Evolutionary conservation across 306 rosid genomes (phyloP), one percentile per base, ranked within the genome.

Genomic region (Crotalaria pallida): DNA sequence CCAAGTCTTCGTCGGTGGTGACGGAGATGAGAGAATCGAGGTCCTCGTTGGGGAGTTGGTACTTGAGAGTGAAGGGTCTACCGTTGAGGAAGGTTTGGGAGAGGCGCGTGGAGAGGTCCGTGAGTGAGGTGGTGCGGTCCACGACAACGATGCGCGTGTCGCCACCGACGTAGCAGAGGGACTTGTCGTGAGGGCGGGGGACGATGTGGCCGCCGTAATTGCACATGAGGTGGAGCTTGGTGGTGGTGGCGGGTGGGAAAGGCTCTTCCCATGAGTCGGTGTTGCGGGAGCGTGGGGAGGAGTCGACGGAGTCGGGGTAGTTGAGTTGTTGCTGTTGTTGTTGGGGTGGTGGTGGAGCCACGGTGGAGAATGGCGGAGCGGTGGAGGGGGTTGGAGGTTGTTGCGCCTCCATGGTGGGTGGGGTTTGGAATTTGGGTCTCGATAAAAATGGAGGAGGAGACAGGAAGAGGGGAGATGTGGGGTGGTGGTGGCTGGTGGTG

Each of bases 181-280:
- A 85, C 89, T 94, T 94, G 62, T 91, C 97, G 76, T 88, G 97
- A 0, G 98, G 99, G 7, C 99, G 92, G n/a, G n/a, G n/a, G n/a
- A n/a, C n/a, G n/a, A n/a, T n/a, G n/a, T n/a, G n/a, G n/a, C n/a
- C n/a, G n/a, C 92, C 97, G 48, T 87, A 93, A 80, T 97, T 93
- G 77, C 99, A 94, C 99, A 94, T 94, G 2, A 94, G 84, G 6
- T 96, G 97, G 57, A 94, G 92, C 47, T 87, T 76, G 1, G 67
- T n/a, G n/a, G n/a, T 1, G 2, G 83, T 36, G 12, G 81, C 73
- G 13, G 87, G 65, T 26, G 92, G 91, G 82, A 7, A 75, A 0
- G 93, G 85, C n/a, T 93, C 96, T 44, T 90, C 98, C 96, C 96
- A 92, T 1, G 91, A 76, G 12, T 93, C n/a, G n/a, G n/a, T n/a